Evolutionary conservation across 345 rosid genomes (phyloP).

Genomic region (Hevea brasiliensis): DNA sequence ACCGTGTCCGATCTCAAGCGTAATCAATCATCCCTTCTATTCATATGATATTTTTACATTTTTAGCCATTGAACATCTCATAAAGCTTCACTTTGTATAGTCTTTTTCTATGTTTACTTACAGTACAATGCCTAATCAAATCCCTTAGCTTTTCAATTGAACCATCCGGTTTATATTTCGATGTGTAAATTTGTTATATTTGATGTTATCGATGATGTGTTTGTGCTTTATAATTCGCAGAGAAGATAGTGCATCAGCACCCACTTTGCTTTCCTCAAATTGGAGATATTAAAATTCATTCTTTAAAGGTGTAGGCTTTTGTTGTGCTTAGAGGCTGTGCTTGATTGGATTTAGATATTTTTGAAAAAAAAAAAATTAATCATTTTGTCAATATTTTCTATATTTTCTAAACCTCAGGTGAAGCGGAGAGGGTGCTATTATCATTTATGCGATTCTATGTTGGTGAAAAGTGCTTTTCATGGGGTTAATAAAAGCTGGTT

Average conservation of each 20-base stretch:
- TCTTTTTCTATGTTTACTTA: neutral
- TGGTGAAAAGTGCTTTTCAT: constrained; percentile 43
- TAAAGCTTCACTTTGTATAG: neutral
- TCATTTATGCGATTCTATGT: constrained; percentile 51
- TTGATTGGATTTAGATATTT: no score
- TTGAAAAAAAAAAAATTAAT: no score
- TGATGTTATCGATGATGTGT: neutral
- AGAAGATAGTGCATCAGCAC: constrained; percentile 46
- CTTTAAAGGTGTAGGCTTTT: constrained; percentile 46
- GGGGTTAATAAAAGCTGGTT: constrained; percentile 48
- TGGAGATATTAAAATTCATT: constrained; percentile 46
- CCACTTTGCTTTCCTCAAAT: constrained; percentile 45
- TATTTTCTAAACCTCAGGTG: constrained; percentile 25
- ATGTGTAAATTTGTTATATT: neutral
- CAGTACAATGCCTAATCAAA: no score
- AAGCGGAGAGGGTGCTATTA: constrained; percentile 52
- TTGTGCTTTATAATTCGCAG: constrained; percentile 30
- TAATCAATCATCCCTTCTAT: constrained; percentile 10
- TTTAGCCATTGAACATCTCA: neutral
- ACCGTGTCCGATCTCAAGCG: constrained; percentile 62
- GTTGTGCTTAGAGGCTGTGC: neutral
- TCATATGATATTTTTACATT: neutral
- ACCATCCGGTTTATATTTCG: neutral
- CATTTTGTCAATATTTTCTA: neutral
- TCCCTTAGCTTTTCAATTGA: neutral